Base-by-base conservation (phyloP, 306 rosid genomes). In the Quillaja saponaria region DNA sequence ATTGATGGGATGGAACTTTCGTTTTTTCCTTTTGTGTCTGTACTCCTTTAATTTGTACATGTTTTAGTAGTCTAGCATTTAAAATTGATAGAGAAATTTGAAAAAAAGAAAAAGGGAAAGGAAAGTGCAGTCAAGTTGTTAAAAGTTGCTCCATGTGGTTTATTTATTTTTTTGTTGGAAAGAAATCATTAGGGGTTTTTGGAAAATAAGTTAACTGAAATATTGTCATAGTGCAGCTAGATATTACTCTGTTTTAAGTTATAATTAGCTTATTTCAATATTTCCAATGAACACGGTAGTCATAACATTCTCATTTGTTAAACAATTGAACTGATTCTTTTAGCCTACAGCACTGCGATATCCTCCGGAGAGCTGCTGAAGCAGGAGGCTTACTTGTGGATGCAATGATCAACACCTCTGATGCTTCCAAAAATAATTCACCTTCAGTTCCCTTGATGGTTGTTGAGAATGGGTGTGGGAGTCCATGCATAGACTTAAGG, bases 381-480 rank as follows among this genome's bases (percentile, higher is more conserved):
- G 96, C 91, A 0, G 96, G 99, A 74, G 96, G 96, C 56, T 78
- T 94, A 66, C 91, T 92, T 14, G 95, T 88, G 62, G 99, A 94
- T 75, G 99, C 91, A 48, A 89, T 94, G 99, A 81, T 83, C 37
- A 85, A 81, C 75, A 57, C 74, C 55, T 49, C 71, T 19, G 85
- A 79, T 45, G 78, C 80, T 62, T 72, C 84, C 7, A 82, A 78
- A 79, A 85, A 74, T 69, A 81, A 64, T 47, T 70, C 91, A 47
- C 49, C 77, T 34, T 80, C 63, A 0, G 95, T 83, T 55, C 89
- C 99, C 10, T 71, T 94, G 71, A 94, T 85, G 99, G 96, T 89
- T 44, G 97, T 89, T 51, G 99, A 87, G 76, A 89, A 94, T 44
- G 99, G 99, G 18, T 87, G 99, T 57, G 99, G 99, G 37, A 85